phyloP scores from a whole-genome alignment of 768 basidiomycete genomes.

The Sistotremastrum niveocremeum region DNA sequence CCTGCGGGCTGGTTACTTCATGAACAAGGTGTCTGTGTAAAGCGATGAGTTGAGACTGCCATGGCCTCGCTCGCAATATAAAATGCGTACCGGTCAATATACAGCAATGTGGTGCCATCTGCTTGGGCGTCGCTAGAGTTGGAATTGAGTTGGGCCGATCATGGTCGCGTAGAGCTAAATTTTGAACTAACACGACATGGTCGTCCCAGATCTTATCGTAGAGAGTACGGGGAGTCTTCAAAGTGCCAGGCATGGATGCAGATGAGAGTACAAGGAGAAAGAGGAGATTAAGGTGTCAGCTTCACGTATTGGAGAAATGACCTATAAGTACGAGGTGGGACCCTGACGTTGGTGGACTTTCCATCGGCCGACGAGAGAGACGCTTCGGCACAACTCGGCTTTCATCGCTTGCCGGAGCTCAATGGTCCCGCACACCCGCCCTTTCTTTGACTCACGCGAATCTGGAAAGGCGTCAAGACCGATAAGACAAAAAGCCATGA shows the following conservation, averaged over 20 bases:
- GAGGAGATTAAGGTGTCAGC: too few relatives aligned
- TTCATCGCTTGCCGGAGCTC: too few relatives aligned
- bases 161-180: neutral
- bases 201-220: slow-evolving; percentile 99
- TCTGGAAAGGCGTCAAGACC: too few relatives aligned
- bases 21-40: slow-evolving; percentile 34
- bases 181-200: slow-evolving; percentile 64
- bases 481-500: too few relatives aligned
- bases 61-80: neutral
- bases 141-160: neutral
- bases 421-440: too few relatives aligned
- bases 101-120: slow-evolving; percentile 67
- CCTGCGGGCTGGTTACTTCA: slow-evolving; percentile 90
- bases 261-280: neutral
- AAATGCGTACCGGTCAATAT: slow-evolving; percentile 56
- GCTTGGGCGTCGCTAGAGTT: slow-evolving; percentile 51
- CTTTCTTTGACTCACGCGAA: too few relatives aligned
- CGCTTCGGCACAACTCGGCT: too few relatives aligned
- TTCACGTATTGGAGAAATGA: too few relatives aligned
- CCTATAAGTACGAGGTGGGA: too few relatives aligned
- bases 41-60: neutral
- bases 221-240: slow-evolving; percentile 62
- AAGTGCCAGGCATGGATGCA: slow-evolving; percentile 38
- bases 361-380: too few relatives aligned
- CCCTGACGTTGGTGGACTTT: too few relatives aligned